Conservation (phyloP, 2,329 filamentous ascomycete species). For the Amesomyces nigricolor region DNA sequence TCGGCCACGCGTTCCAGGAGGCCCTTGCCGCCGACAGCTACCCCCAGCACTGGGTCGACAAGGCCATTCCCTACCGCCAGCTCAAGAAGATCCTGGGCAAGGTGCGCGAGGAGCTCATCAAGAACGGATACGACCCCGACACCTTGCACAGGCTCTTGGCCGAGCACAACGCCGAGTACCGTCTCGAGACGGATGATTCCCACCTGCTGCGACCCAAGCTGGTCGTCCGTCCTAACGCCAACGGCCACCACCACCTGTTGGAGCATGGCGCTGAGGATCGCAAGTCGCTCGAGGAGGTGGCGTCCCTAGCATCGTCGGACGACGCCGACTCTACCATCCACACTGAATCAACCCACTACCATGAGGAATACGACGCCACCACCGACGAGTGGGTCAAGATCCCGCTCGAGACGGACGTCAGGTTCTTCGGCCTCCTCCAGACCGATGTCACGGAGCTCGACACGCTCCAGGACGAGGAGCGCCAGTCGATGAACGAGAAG, state of each 20-base stretch:
- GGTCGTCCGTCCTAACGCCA: slow-evolving; percentile 32
- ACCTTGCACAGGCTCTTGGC: slow-evolving; percentile 62
- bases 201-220: slow-evolving; percentile 23
- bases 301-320: not conserved
- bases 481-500: slow-evolving; percentile 55
- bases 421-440: slow-evolving; percentile 75
- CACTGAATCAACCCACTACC: not conserved
- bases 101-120: slow-evolving; percentile 64
- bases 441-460: slow-evolving; percentile 66
- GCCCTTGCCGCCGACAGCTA: slow-evolving; percentile 64
- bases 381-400: slow-evolving; percentile 55
- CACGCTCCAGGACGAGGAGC: slow-evolving; percentile 60
- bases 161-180: slow-evolving; percentile 38
- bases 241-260: slow-evolving; percentile 42
- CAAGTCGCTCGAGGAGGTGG: slow-evolving; percentile 3
- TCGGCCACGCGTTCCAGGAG: slow-evolving; percentile 71
- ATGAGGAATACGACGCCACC: slow-evolving; percentile 2
- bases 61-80: slow-evolving; percentile 75
- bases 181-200: slow-evolving; percentile 22
- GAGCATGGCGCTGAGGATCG: not conserved
- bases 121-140: slow-evolving; percentile 65
- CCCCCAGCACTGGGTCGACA: slow-evolving; percentile 64
- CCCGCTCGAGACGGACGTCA: slow-evolving; percentile 67
- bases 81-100: slow-evolving; percentile 87
- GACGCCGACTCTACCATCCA: not conserved